Percentiles rank a stretch among this genome's conserved stretches.
Evolutionary conservation across 352 stramenopile genomes (phyloP).

Genomic region (Pythium dissimile): DNA sequence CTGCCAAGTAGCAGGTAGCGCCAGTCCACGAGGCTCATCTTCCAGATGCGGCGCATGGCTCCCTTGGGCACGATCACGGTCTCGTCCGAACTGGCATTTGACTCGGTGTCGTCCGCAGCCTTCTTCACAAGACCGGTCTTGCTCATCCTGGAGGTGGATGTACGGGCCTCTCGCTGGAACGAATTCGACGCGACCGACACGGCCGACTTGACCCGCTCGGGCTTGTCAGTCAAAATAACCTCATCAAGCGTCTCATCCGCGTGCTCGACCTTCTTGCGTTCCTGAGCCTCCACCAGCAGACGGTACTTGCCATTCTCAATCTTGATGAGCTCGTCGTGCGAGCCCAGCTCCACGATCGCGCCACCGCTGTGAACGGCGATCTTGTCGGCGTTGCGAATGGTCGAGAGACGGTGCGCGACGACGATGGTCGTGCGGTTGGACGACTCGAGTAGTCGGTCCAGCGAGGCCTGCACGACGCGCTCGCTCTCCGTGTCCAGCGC

Average conservation of each 20-base stretch:
- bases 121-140: background rate
- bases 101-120: background rate
- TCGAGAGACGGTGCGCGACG: slow-evolving; percentile 81
- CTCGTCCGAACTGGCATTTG: background rate
- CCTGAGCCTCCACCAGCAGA: slow-evolving; percentile 21
- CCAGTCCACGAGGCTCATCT: slow-evolving; percentile 29
- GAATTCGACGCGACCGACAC: slow-evolving; percentile 1
- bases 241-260: background rate
- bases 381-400: slow-evolving; percentile 66
- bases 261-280: background rate
- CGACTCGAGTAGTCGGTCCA: slow-evolving; percentile 51
- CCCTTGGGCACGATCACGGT: background rate
- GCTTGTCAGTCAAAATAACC: background rate
- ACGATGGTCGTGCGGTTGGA: slow-evolving; percentile 79
- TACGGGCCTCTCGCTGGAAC: background rate
- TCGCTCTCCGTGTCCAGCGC: slow-evolving; percentile 73
- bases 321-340: slow-evolving; percentile 79
- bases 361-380: slow-evolving; percentile 82
- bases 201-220: background rate
- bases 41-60: slow-evolving; percentile 27
- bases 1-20: slow-evolving; percentile 21
- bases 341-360: slow-evolving; percentile 72
- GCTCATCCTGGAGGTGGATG: background rate
- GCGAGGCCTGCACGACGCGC: slow-evolving; percentile 86
- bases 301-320: slow-evolving; percentile 23